These are phyloP conservation scores for Oxytropis ochrocephala DNA, from an alignment of 306 rosid species.

Conservation along the genomic window DNA sequence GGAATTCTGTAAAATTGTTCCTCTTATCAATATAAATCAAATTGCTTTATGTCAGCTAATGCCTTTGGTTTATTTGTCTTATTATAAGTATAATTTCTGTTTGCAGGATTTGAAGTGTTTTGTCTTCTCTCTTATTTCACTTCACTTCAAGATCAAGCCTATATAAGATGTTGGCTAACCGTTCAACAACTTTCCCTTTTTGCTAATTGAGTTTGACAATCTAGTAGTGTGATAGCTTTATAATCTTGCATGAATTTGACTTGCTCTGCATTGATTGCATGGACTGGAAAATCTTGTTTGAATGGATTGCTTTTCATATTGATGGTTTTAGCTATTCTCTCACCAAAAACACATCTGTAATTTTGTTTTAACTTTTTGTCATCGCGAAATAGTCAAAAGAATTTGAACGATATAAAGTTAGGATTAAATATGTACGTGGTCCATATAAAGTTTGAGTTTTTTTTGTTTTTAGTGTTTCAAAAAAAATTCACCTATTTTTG, in stretches of 20 bases:
- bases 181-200: neutral
- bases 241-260: neutral
- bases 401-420: too few species aligned
- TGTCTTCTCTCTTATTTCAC: constrained; percentile 89
- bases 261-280: neutral
- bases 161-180: constrained; percentile 36
- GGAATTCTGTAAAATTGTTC: too few species aligned
- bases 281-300: constrained; percentile 1
- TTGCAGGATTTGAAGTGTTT: constrained; percentile 93
- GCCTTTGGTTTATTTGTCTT: neutral
- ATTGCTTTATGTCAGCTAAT: neutral
- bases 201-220: constrained; percentile 6
- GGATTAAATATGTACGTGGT: too few species aligned
- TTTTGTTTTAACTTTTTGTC: too few species aligned
- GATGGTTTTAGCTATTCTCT: neutral
- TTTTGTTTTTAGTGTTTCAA: too few species aligned
- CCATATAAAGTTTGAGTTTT: too few species aligned
- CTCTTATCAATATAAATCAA: neutral
- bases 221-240: neutral
- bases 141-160: constrained; percentile 96
- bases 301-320: constrained; percentile 5
- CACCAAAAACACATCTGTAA: too few species aligned
- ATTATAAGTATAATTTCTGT: constrained; percentile 21
- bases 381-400: too few species aligned
- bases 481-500: too few species aligned